These are phyloP conservation scores for Malbranchea cinnamomea DNA, from an alignment of 2,329 filamentous ascomycete species.

Conservation along the genomic window DNA sequence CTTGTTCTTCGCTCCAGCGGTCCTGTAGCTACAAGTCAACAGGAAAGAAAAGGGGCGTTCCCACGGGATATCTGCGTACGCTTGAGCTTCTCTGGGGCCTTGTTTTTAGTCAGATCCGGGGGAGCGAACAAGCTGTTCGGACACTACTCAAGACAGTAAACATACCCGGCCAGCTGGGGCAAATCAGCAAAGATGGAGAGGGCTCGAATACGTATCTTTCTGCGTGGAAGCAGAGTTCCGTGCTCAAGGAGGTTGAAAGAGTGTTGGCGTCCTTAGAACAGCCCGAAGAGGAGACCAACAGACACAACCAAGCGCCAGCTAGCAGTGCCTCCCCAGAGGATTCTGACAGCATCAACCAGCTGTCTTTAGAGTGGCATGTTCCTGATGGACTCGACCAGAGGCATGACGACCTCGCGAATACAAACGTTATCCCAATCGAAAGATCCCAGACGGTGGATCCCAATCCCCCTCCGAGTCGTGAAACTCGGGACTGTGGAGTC, in stretches of 20 bases:
- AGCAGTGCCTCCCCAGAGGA: constrained; percentile 17
- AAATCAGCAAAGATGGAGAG: constrained; percentile 25
- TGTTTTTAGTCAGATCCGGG: constrained; percentile 48
- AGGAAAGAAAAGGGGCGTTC: constrained; percentile 31
- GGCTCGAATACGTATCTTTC: constrained; percentile 44
- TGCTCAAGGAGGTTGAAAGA: constrained; percentile 48
- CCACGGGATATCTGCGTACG: constrained; percentile 32
- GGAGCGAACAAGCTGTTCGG: constrained; percentile 43
- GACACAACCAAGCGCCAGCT: constrained; percentile 18
- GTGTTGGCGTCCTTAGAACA: constrained; percentile 36
- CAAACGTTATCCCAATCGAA: too few relatives aligned
- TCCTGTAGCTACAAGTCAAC: constrained; percentile 30
- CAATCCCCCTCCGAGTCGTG: constrained; percentile 7
- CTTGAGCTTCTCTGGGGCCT: constrained; percentile 33
- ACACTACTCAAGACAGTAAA: constrained; percentile 36
- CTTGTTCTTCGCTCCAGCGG: constrained; percentile 25
- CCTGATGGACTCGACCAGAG: constrained; percentile 14
- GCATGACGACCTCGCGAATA: too few relatives aligned
- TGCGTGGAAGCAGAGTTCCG: constrained; percentile 47
- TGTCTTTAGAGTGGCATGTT: constrained; percentile 21
- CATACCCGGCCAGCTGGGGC: constrained; percentile 20
- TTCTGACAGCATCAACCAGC: too few relatives aligned
- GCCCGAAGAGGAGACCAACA: constrained; percentile 24
- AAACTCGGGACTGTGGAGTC: constrained; percentile 15
- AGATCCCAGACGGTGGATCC: constrained; percentile 10